phyloP scores from a whole-genome alignment of 306 rosid species.

The Carpinus viminea region DNA sequence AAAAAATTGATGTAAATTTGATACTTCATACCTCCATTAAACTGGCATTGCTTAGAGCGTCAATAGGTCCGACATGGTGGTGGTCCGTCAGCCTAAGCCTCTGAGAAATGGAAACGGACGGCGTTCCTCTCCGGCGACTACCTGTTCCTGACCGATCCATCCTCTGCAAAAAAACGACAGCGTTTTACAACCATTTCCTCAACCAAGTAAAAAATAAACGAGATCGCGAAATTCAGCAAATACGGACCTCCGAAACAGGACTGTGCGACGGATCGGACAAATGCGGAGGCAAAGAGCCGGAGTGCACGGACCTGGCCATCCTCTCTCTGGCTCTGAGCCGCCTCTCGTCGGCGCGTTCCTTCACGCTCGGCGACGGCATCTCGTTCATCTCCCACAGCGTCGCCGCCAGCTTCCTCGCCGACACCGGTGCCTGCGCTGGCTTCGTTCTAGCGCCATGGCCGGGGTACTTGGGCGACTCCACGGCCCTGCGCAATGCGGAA shows the following conservation, averaged over 20 bases:
- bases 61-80: constrained; percentile 58
- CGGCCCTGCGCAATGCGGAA: constrained; percentile 39
- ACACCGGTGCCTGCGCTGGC: constrained; percentile 55
- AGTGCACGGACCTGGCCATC: constrained; percentile 63
- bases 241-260: constrained; percentile 81
- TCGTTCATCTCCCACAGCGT: constrained; percentile 99
- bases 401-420: constrained; percentile 98
- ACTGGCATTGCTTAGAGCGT: constrained; percentile 80
- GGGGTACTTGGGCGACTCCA: constrained; percentile 64
- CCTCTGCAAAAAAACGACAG: constrained; percentile 56
- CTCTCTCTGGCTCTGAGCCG: constrained; percentile 66
- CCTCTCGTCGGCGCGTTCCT: constrained; percentile 46
- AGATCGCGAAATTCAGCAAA: not conserved
- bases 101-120: constrained; percentile 68
- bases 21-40: constrained; percentile 73
- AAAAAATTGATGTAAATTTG: not conserved
- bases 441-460: not conserved
- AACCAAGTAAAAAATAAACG: not conserved
- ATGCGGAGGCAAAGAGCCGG: constrained; percentile 94
- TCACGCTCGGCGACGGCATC: constrained; percentile 78
- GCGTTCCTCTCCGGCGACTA: constrained; percentile 70
- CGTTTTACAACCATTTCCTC: not conserved
- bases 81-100: constrained; percentile 59
- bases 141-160: constrained; percentile 91
- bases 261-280: constrained; percentile 98